Evolutionary conservation across 352 stramenopile species (phyloP).

Genomic region (Globisporangium polare): DNA sequence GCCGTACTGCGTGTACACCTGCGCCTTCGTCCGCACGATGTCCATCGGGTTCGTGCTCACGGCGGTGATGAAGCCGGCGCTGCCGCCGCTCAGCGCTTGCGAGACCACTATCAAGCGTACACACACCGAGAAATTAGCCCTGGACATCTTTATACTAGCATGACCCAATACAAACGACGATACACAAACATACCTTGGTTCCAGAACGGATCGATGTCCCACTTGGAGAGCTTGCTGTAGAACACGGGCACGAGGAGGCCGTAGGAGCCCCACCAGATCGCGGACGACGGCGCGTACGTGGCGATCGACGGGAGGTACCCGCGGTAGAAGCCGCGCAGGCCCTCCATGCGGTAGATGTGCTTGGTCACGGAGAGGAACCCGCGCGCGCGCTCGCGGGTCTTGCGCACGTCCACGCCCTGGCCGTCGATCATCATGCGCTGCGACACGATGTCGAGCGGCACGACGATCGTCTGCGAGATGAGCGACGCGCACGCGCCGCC

Average conservation of each 20-base stretch:
- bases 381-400: slow-evolving; percentile 50
- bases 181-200: slow-evolving; percentile 70
- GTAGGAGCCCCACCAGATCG: slow-evolving; percentile 88
- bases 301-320: slow-evolving; percentile 83
- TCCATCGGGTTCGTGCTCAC: slow-evolving; percentile 87
- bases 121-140: no score
- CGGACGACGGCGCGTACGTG: slow-evolving; percentile 82
- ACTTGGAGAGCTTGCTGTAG: slow-evolving; percentile 54
- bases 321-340: slow-evolving; percentile 75
- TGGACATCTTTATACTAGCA: background rate
- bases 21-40: slow-evolving; percentile 81
- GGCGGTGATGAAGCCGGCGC: slow-evolving; percentile 72
- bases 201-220: slow-evolving; percentile 64
- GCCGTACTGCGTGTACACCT: slow-evolving; percentile 84
- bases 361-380: slow-evolving; percentile 62
- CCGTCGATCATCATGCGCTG: slow-evolving; percentile 88
- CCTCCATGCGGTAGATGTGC: slow-evolving; percentile 57
- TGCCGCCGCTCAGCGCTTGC: slow-evolving; percentile 73
- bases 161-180: background rate
- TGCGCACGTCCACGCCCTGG: slow-evolving; percentile 58
- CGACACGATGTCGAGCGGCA: slow-evolving; percentile 86
- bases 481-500: slow-evolving; percentile 74
- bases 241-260: slow-evolving; percentile 75
- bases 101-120: slow-evolving; percentile 61
- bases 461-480: slow-evolving; percentile 82